phyloP scores from a whole-genome alignment of 2,329 filamentous ascomycete species.

The Arthrobotrys iridis region DNA sequence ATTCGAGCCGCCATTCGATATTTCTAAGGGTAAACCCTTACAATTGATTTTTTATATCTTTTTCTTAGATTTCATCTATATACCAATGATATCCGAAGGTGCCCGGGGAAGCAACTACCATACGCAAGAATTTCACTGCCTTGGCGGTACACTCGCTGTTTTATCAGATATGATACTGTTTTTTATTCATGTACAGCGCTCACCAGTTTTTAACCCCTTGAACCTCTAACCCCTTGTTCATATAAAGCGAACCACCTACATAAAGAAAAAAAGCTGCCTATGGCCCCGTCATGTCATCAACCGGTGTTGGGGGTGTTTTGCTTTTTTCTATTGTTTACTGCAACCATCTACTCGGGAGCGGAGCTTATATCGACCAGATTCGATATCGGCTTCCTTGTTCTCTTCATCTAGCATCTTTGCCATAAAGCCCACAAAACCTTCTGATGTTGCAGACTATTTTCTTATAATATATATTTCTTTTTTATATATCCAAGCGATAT shows the following conservation, averaged over 20 bases:
- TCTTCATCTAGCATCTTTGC: too few species aligned
- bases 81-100: constrained; percentile 38
- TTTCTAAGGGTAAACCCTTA: background rate
- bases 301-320: constrained; percentile 47
- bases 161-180: background rate
- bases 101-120: background rate
- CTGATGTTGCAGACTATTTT: too few species aligned
- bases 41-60: background rate
- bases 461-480: background rate
- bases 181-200: background rate
- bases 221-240: constrained; percentile 12
- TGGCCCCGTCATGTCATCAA: constrained; percentile 44
- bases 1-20: background rate
- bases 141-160: background rate
- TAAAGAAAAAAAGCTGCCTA: constrained; percentile 30
- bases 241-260: constrained; percentile 43
- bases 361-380: background rate
- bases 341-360: background rate
- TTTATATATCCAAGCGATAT: constrained; percentile 1
- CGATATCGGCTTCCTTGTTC: too few species aligned
- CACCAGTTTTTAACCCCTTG: background rate
- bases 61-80: constrained; percentile 34
- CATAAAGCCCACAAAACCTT: too few species aligned
- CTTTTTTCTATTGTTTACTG: constrained; percentile 12
- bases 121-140: background rate